A percentile compares a stretch with the other conserved stretches of the same genome.
Conservation (phyloP, 2,329 filamentous ascomycete species). For the Rhynchosporium secalis region DNA sequence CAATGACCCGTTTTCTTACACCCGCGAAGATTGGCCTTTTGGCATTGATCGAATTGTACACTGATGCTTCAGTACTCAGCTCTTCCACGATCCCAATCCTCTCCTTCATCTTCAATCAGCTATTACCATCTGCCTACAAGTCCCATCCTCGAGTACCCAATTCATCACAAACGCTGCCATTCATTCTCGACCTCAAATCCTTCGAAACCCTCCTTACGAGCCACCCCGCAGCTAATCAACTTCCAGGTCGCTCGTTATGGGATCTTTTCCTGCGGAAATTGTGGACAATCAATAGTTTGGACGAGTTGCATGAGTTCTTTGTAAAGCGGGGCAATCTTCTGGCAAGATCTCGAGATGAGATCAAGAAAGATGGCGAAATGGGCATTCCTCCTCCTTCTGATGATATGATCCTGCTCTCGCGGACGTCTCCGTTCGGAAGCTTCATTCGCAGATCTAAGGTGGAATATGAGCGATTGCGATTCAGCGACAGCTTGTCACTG, state of each 20-base stretch:
- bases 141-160: conserved; percentile 18
- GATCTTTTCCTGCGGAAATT: conserved; percentile 79
- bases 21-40: conserved; percentile 84
- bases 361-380: conserved; percentile 54
- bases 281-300: conserved; percentile 80
- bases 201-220: conserved; percentile 59
- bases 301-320: conserved; percentile 79
- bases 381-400: conserved; percentile 50
- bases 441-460: conserved; percentile 76
- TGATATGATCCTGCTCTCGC: conserved; percentile 62
- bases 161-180: conserved; percentile 26
- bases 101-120: conserved; percentile 73
- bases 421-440: conserved; percentile 75
- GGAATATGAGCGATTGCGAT: conserved; percentile 78
- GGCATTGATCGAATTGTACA: conserved; percentile 78
- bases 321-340: conserved; percentile 58
- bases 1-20: conserved; percentile 82
- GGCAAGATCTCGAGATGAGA: conserved; percentile 61
- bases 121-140: conserved; percentile 53
- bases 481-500: conserved; percentile 73
- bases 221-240: conserved; percentile 52
- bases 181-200: conserved; percentile 56
- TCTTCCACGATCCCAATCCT: conserved; percentile 73
- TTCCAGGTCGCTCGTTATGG: conserved; percentile 82
- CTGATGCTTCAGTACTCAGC: conserved; percentile 66